Percentiles rank a stretch among this genome's conserved stretches.
Conservation (phyloP, 805 yeast species). For the Cyberlindnera mrakii region DNA sequence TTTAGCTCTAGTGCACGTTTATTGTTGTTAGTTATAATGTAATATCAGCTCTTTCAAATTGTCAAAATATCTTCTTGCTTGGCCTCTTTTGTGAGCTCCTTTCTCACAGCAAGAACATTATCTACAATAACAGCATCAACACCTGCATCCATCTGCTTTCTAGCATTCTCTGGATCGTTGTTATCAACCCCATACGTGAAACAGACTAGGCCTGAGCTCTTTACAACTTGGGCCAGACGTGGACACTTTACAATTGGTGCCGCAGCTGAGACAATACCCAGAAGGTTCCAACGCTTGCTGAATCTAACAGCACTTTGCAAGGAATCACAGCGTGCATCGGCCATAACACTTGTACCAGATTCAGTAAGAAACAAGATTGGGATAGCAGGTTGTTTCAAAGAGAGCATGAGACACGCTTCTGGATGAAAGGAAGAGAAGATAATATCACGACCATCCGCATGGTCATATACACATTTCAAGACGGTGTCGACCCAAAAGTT, state of each 20-base stretch:
- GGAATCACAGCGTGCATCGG: slow-evolving; percentile 82
- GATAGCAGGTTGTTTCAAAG: slow-evolving; percentile 88
- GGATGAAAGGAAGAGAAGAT: slow-evolving; percentile 94
- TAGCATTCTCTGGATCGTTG: slow-evolving; percentile 78
- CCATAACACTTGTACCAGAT: slow-evolving; percentile 79
- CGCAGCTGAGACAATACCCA: slow-evolving; percentile 90
- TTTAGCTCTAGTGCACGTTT: too few relatives aligned
- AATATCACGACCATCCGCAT: slow-evolving; percentile 74
- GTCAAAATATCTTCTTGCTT: slow-evolving; percentile 2
- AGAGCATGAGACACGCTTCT: slow-evolving; percentile 77
- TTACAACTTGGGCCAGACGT: slow-evolving; percentile 83
- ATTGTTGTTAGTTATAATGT: too few relatives aligned
- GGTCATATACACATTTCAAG: slow-evolving; percentile 69
- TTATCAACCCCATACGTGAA: slow-evolving; percentile 85
- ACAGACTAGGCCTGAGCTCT: slow-evolving; percentile 85
- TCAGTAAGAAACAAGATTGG: slow-evolving; percentile 90
- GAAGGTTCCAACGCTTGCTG: slow-evolving; percentile 82
- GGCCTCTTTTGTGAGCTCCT: slow-evolving; percentile 50
- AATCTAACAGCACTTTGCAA: slow-evolving; percentile 88
- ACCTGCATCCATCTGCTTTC: slow-evolving; percentile 84
- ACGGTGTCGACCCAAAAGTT: slow-evolving; percentile 88
- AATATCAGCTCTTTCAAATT: background rate
- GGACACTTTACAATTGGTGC: slow-evolving; percentile 85
- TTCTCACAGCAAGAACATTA: slow-evolving; percentile 87
- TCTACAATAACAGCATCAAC: slow-evolving; percentile 99